Evolutionary conservation across 768 basidiomycete genomes (phyloP).

Genomic region (Lepiota brunneoincarnata): DNA sequence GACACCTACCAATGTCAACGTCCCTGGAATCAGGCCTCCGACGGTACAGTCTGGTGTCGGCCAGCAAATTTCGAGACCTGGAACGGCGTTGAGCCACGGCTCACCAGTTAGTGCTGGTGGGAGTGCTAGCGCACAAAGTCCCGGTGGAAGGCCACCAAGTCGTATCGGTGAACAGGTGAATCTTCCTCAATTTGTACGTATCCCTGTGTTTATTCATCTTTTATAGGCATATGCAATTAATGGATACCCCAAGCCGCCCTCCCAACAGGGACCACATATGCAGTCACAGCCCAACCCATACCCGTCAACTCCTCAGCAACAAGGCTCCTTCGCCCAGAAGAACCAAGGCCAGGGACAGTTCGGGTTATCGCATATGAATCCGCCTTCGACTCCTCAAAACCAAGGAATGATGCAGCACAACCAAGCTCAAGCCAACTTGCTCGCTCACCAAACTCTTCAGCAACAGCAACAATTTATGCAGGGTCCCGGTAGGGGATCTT

Average conservation of each 20-base stretch:
- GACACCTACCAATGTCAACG: background rate
- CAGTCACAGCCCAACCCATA: conserved; percentile 4
- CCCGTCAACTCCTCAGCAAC: conserved; percentile 5
- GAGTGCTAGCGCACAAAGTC: conserved; percentile 11
- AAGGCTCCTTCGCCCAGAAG: conserved; percentile 2
- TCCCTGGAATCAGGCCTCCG: conserved; percentile 1
- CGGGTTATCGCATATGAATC: conserved; percentile 10
- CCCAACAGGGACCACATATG: conserved; percentile 12
- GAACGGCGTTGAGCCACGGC: conserved; percentile 16
- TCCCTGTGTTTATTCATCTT: background rate
- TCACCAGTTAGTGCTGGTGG: conserved; percentile 14
- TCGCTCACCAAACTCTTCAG: conserved; percentile 5
- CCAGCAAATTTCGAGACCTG: conserved; percentile 15
- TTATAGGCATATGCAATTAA: conserved; percentile 6
- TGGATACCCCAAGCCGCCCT: conserved; percentile 11
- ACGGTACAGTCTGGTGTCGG: conserved; percentile 1
- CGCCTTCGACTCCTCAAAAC: background rate
- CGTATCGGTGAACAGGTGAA: conserved; percentile 13
- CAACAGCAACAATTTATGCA: conserved; percentile 15
- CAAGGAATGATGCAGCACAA: conserved; percentile 10
- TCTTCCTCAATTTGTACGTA: background rate
- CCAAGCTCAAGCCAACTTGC: conserved; percentile 3
- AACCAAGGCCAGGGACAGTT: conserved; percentile 6
- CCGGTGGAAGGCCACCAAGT: conserved; percentile 14
- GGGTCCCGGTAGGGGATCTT: background rate